Evolutionary conservation across 2,329 filamentous ascomycete genomes (phyloP).

Genomic region (Aspergillus sp.): DNA sequence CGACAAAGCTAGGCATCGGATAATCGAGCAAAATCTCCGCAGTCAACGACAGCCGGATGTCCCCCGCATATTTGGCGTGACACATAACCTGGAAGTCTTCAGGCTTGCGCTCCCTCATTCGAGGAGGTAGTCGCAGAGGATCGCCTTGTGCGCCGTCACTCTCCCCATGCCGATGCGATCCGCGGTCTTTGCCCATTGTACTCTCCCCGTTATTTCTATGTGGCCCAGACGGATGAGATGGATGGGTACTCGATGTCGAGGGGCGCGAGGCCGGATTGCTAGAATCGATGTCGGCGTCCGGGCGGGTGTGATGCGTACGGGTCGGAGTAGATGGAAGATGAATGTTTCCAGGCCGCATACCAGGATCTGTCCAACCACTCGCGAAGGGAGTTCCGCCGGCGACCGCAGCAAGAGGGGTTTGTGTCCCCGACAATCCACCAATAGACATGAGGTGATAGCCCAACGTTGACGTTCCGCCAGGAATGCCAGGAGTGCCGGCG

Average conservation of each 20-base stretch:
- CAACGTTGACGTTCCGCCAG: constrained; percentile 50
- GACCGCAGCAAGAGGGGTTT: constrained; percentile 49
- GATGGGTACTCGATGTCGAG: constrained; percentile 42
- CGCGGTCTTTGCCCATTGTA: constrained; percentile 18
- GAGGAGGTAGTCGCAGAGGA: constrained; percentile 44
- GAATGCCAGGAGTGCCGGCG: constrained; percentile 48
- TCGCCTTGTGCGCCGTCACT: constrained; percentile 20
- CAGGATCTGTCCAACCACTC: constrained; percentile 35
- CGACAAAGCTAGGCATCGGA: constrained; percentile 96
- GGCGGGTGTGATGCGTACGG: constrained; percentile 23
- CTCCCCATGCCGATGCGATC: constrained; percentile 22
- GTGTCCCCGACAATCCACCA: constrained; percentile 48
- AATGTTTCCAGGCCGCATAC: constrained; percentile 20
- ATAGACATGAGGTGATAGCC: constrained; percentile 50
- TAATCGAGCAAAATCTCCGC: constrained; percentile 96
- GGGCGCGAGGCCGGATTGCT: constrained; percentile 42
- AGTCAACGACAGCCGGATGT: constrained; percentile 83
- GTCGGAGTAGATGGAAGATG: constrained; percentile 17
- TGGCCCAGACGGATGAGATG: constrained; percentile 31
- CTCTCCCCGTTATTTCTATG: constrained; percentile 29
- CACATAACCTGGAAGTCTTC: constrained; percentile 94
- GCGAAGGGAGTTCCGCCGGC: constrained; percentile 44
- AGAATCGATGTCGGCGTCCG: constrained; percentile 36
- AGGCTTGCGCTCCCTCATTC: constrained; percentile 69
- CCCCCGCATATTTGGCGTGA: constrained; percentile 83